phyloP scores from a whole-genome alignment of 2,329 filamentous ascomycete genomes.

The Cladosporium austrohemisphaericum region DNA sequence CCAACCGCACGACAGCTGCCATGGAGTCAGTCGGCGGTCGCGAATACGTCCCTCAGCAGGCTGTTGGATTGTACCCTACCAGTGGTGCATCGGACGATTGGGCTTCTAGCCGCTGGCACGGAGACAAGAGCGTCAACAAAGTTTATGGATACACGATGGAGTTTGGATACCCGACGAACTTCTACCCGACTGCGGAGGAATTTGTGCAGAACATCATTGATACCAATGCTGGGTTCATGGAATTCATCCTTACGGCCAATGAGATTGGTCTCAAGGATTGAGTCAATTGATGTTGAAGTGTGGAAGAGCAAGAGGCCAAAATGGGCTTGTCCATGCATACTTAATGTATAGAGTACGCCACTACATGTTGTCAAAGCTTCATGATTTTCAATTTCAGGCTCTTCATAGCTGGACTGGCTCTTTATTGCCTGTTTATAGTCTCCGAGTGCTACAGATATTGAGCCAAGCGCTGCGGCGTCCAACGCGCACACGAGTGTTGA shows the following conservation, averaged over 20 bases:
- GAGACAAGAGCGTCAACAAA: slow-evolving; percentile 36
- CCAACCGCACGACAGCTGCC: slow-evolving; percentile 32
- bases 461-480: no score
- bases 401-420: no score
- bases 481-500: no score
- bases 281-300: no score
- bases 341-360: no score
- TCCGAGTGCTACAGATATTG: no score
- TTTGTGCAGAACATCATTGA: slow-evolving; percentile 41
- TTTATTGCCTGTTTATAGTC: no score
- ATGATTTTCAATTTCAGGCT: no score
- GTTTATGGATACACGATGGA: slow-evolving; percentile 40
- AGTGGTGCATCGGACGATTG: slow-evolving; percentile 40
- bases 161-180: slow-evolving; percentile 39
- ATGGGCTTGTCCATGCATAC: no score
- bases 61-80: slow-evolving; percentile 38
- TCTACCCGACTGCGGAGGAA: slow-evolving; percentile 39
- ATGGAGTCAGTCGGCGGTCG: slow-evolving; percentile 39
- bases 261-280: slow-evolving; percentile 29
- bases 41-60: slow-evolving; percentile 31
- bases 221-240: slow-evolving; percentile 42
- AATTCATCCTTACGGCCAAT: slow-evolving; percentile 36
- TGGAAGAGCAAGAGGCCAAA: no score
- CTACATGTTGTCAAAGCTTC: no score
- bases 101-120: slow-evolving; percentile 37